These are phyloP conservation scores for Citrus mangshanensis DNA, from an alignment of 345 rosid species.

Conservation along the genomic window DNA sequence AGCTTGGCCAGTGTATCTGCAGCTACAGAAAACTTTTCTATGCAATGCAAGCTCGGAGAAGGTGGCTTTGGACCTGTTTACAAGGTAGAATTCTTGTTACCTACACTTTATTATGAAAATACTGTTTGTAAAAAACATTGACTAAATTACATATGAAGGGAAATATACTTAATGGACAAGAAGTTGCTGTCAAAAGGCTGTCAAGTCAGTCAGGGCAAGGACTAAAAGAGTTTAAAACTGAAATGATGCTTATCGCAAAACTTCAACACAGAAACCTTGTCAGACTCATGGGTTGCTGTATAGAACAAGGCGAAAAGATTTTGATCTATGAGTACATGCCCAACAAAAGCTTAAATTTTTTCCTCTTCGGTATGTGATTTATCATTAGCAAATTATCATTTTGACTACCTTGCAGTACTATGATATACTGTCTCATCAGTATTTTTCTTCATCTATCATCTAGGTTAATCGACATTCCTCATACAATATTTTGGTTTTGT, in stretches of 20 bases:
- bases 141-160: conserved; percentile 12
- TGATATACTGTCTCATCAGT: neutral
- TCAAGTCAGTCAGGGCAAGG: conserved; percentile 38
- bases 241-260: conserved; percentile 18
- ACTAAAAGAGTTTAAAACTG: conserved; percentile 31
- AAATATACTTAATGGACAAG: conserved; percentile 20
- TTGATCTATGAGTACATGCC: conserved; percentile 2
- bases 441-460: too few relatives aligned
- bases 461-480: neutral
- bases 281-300: neutral
- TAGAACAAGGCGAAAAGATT: neutral
- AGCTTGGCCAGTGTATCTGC: conserved; percentile 21
- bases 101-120: neutral
- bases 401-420: neutral
- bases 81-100: neutral
- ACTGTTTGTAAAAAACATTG: neutral
- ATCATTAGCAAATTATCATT: neutral
- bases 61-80: conserved; percentile 42
- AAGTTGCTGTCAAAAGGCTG: conserved; percentile 38
- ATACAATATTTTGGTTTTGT: neutral
- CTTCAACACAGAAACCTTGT: conserved; percentile 2
- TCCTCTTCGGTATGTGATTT: neutral
- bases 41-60: conserved; percentile 29
- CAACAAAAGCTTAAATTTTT: neutral
- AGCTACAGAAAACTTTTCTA: conserved; percentile 27